Percentiles rank a stretch among this genome's conserved stretches.
Evolutionary conservation across 345 rosid genomes (phyloP).

Genomic region (Hibiscus trionum): DNA sequence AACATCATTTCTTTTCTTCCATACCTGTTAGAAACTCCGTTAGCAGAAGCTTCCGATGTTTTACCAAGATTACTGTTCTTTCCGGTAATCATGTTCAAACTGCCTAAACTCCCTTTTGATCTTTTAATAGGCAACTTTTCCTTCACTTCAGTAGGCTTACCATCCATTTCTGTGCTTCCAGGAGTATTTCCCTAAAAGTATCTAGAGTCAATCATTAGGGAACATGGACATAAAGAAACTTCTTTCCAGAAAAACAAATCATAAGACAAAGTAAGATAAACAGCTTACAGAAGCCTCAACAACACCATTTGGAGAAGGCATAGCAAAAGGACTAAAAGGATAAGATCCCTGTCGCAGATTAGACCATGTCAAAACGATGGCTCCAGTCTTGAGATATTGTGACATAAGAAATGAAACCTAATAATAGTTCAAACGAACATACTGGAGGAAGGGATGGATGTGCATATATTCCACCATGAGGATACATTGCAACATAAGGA

Average conservation of each 20-base stretch:
- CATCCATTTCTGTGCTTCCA: constrained; percentile 61
- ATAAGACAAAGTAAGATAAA: constrained; percentile 7
- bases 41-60: constrained; percentile 66
- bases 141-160: constrained; percentile 72
- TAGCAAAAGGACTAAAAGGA: constrained; percentile 93
- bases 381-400: constrained; percentile 1
- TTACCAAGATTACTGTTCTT: constrained; percentile 66
- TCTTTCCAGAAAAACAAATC: constrained; percentile 12
- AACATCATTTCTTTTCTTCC: constrained; percentile 1
- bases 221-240: constrained; percentile 6
- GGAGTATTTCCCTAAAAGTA: constrained; percentile 63
- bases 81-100: constrained; percentile 86
- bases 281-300: constrained; percentile 71
- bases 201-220: constrained; percentile 14
- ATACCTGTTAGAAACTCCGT: constrained; percentile 87
- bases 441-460: constrained; percentile 97
- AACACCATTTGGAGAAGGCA: constrained; percentile 91
- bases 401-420: constrained; percentile 9
- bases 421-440: constrained; percentile 20
- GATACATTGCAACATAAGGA: constrained; percentile 98
- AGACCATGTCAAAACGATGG: constrained; percentile 8
- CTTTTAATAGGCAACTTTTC: constrained; percentile 97
- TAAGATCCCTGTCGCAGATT: constrained; percentile 65
- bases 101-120: constrained; percentile 96
- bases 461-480: constrained; percentile 90